Evolutionary conservation across 2,329 filamentous ascomycete species (phyloP).

Genomic region (Calonectria henricotiae): DNA sequence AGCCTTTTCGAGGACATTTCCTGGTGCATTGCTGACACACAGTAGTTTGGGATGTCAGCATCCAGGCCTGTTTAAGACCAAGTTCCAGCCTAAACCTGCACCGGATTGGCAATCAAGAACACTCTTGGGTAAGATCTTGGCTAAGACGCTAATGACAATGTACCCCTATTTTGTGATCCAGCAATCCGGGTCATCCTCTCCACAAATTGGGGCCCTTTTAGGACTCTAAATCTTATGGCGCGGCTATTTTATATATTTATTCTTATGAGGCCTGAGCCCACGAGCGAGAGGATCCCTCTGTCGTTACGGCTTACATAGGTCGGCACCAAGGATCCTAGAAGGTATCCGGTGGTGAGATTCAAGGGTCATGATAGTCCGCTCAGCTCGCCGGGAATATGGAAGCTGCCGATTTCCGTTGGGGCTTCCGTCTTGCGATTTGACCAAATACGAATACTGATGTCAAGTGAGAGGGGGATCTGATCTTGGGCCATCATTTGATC

Average conservation of each 20-base stretch:
- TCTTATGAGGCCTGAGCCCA: too few relatives aligned
- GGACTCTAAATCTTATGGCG: neutral
- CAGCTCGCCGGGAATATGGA: too few relatives aligned
- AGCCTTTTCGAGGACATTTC: too few relatives aligned
- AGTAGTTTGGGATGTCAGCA: neutral
- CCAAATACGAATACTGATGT: neutral
- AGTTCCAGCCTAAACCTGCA: neutral
- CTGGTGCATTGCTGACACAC: neutral
- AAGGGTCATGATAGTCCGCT: neutral
- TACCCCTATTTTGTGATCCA: neutral
- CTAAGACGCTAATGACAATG: neutral
- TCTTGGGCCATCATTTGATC: neutral
- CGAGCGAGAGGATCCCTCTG: neutral
- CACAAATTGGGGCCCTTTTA: neutral
- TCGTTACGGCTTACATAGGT: neutral
- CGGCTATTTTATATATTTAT: neutral
- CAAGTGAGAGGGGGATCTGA: too few relatives aligned
- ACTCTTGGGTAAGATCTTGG: neutral
- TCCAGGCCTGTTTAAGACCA: neutral
- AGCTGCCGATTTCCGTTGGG: too few relatives aligned
- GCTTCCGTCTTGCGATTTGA: too few relatives aligned
- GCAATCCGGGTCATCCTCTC: too few relatives aligned
- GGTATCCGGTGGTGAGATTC: neutral
- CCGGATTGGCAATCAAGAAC: neutral
- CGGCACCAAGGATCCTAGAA: too few relatives aligned